phyloP scores from a whole-genome alignment of 2,329 filamentous ascomycete species.

The Acrodontium crateriforme region DNA sequence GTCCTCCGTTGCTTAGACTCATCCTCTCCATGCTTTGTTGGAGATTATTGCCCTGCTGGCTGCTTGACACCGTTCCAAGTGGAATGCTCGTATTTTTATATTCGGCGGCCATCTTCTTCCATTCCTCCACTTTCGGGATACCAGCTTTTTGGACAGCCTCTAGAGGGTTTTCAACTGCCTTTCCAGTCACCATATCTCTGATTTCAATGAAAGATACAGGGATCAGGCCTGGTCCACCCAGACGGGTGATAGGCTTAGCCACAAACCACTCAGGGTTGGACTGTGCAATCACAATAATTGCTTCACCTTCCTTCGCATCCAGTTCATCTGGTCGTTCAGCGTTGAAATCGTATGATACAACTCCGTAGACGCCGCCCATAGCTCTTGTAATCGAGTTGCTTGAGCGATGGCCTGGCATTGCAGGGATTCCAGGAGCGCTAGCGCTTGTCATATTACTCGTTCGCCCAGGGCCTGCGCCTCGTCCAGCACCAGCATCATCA shows the following conservation, averaged over 20 bases:
- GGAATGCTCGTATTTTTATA: slow-evolving; percentile 99
- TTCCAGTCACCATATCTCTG: slow-evolving; percentile 78
- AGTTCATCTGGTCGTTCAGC: slow-evolving; percentile 92
- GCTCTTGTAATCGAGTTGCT: slow-evolving; percentile 35
- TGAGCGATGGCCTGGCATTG: slow-evolving; percentile 16
- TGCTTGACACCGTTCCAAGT: slow-evolving; percentile 59
- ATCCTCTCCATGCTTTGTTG: slow-evolving; percentile 56
- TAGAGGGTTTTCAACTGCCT: slow-evolving; percentile 65
- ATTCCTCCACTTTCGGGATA: slow-evolving; percentile 90
- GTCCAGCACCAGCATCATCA: too few species aligned
- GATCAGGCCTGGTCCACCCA: slow-evolving; percentile 91
- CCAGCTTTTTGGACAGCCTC: slow-evolving; percentile 80
- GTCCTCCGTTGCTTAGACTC: slow-evolving; percentile 51
- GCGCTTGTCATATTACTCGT: slow-evolving; percentile 16
- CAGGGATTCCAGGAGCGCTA: slow-evolving; percentile 7
- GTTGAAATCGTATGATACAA: slow-evolving; percentile 93
- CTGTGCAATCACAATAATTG: slow-evolving; percentile 96
- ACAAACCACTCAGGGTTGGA: slow-evolving; percentile 99
- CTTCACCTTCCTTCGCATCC: slow-evolving; percentile 86
- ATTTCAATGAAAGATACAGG: slow-evolving; percentile 96
- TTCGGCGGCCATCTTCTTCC: slow-evolving; percentile 98
- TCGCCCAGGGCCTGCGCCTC: slow-evolving; percentile 16
- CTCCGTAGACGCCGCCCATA: slow-evolving; percentile 74
- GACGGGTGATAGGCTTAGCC: slow-evolving; percentile 90
- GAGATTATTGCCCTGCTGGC: slow-evolving; percentile 19